Percentiles rank a stretch among this genome's conserved stretches.
These are phyloP conservation scores for Exophiala bonariae DNA, from an alignment of 2,329 filamentous ascomycete genomes.

Conservation along the genomic window DNA sequence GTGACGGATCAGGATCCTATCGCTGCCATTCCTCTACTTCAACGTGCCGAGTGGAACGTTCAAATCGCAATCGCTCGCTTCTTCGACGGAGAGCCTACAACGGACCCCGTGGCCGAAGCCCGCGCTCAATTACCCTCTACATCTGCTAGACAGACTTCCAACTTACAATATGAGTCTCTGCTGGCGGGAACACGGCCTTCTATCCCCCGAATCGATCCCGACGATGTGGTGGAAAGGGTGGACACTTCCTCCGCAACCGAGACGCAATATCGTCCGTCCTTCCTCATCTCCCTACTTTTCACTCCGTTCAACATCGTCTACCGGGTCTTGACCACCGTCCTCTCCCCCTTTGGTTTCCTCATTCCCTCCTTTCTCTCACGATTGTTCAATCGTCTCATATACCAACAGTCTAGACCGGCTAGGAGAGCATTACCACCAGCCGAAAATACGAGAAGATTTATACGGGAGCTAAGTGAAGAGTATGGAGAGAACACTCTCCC, in stretches of 20 bases:
- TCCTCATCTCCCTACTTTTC: conserved; percentile 75
- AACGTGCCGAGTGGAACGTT: conserved; percentile 93
- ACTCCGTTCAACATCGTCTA: conserved; percentile 80
- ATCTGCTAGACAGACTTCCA: conserved; percentile 67
- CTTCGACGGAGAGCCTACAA: conserved; percentile 87
- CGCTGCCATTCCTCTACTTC: conserved; percentile 75
- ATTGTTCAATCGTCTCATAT: conserved; percentile 74
- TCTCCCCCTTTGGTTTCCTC: conserved; percentile 78
- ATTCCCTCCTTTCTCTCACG: conserved; percentile 60
- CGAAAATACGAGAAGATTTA: conserved; percentile 85
- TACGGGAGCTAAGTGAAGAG: conserved; percentile 92
- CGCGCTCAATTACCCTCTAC: conserved; percentile 64
- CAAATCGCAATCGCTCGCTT: conserved; percentile 97
- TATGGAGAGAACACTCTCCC: conserved; percentile 72
- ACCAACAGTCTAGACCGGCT: conserved; percentile 58
- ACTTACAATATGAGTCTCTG: conserved; percentile 64
- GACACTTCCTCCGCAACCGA: conserved; percentile 71
- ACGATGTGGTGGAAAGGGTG: conserved; percentile 54
- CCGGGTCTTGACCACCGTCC: conserved; percentile 64
- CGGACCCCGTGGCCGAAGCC: conserved; percentile 75
- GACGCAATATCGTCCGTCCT: conserved; percentile 67
- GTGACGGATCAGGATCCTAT: conserved; percentile 81
- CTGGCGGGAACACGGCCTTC: conserved; percentile 39
- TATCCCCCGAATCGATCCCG: conserved; percentile 13
- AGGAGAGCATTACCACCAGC: conserved; percentile 77